Evolutionary conservation across 495 filamentous ascomycete species (phyloP).

Genomic region (Penicillium parvum): DNA sequence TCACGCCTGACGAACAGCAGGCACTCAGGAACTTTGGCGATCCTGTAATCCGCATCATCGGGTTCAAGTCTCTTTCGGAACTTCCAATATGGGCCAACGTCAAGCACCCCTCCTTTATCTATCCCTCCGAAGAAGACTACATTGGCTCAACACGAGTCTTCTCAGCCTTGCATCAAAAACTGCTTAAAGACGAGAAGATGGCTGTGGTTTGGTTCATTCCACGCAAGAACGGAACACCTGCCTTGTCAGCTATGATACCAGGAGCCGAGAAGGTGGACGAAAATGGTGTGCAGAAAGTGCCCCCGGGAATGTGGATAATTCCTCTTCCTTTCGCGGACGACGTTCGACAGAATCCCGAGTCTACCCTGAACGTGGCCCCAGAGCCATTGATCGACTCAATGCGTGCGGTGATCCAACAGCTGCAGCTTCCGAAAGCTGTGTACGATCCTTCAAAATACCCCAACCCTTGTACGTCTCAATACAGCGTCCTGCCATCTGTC

Average conservation of each 20-base stretch:
- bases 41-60: slow-evolving; percentile 81
- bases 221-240: slow-evolving; percentile 70
- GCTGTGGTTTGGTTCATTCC: slow-evolving; percentile 87
- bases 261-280: slow-evolving; percentile 64
- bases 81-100: slow-evolving; percentile 82
- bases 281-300: slow-evolving; percentile 61
- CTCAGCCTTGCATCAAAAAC: slow-evolving; percentile 82
- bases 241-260: slow-evolving; percentile 76
- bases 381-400: slow-evolving; percentile 73
- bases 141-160: slow-evolving; percentile 92
- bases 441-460: slow-evolving; percentile 88
- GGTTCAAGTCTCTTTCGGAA: slow-evolving; percentile 78
- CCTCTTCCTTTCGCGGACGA: slow-evolving; percentile 91
- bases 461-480: slow-evolving; percentile 58
- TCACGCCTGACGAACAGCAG: slow-evolving; percentile 76
- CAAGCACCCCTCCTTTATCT: slow-evolving; percentile 85
- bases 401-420: slow-evolving; percentile 73
- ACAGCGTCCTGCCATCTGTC: neutral
- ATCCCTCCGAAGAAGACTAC: slow-evolving; percentile 85
- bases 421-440: slow-evolving; percentile 80
- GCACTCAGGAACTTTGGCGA: slow-evolving; percentile 72
- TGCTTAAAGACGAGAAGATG: slow-evolving; percentile 71
- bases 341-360: slow-evolving; percentile 66
- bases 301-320: slow-evolving; percentile 85
- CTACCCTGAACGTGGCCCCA: slow-evolving; percentile 53